Base-by-base conservation (phyloP, 177 flowering plant species). In the Vitis hybrid region DNA sequence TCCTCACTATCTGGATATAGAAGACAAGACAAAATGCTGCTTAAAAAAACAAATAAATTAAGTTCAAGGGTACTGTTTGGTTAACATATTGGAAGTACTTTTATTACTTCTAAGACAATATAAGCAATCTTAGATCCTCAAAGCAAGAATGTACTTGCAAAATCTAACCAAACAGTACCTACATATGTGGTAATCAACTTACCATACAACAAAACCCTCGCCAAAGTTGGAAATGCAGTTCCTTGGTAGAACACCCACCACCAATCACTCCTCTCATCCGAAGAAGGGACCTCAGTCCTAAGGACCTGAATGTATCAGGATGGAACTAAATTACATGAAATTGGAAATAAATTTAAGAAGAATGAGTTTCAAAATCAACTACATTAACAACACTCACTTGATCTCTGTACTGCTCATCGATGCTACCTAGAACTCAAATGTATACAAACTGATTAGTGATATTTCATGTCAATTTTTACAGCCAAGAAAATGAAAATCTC, bases 191-290 rank as follows among this genome's bases (percentile, higher is more conserved):
- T 11, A 68, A 23, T 55, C 45, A 75, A 64, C 74, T 73, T 78
- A 92, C 99, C 87, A 68, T 78, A 75, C 21, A 91, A 69, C 71
- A 95, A 80, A 75, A 88, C 77, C 67, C 89, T 81, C 69, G 98
- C 85, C n/a, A 92, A 65, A 9, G 89, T 70, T 11, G 91, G 86
- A 78, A 92, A 95, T 48, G 89, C 85, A 70, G 89, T 78, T 72
- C 97, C 97, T 64, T 49, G 69, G 56, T 92, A 94, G 79, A 94
- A 94, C 7, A 65, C 82, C 59, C 73, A 65, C 87, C 91, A 81
- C 87, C 82, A 84, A 11, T 82, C 80, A 56, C 65, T 76, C 72
- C 89, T 88, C 77, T 86, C 87, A 11, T 72, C 58, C 61, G 65
- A 63, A 9, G 78, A 72, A 23, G 84, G 82, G 55, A 60, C 79